Conservation (phyloP, 176 grass and related monocot species). For the Avena eriantha region DNA sequence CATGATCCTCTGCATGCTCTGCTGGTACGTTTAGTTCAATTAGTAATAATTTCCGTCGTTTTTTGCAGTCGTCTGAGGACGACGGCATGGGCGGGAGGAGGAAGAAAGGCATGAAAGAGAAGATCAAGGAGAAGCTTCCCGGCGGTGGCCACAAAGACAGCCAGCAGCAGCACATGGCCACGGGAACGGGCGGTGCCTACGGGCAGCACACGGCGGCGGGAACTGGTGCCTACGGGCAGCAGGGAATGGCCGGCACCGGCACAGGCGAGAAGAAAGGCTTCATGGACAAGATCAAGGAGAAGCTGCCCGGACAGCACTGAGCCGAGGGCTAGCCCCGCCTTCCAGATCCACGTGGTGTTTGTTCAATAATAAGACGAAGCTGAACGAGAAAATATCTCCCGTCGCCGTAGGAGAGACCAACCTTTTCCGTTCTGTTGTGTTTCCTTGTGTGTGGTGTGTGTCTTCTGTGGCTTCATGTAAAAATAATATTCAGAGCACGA, state of each 20-base stretch:
- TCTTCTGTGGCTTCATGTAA: not conserved
- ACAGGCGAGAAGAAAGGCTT: slow-evolving; percentile 27
- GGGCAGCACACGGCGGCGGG: slow-evolving; percentile 1
- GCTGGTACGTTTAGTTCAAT: too few species aligned
- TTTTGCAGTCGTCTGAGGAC: slow-evolving; percentile 53
- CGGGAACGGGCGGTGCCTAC: not conserved
- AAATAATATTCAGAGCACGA: not conserved
- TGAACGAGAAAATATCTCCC: not conserved
- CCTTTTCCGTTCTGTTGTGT: not conserved
- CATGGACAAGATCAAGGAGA: slow-evolving; percentile 37
- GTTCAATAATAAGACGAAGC: not conserved
- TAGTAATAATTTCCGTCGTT: not conserved
- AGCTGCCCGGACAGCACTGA: slow-evolving; percentile 39
- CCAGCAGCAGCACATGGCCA: slow-evolving; percentile 25
- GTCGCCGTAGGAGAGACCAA: not conserved
- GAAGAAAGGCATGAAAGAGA: slow-evolving; percentile 80
- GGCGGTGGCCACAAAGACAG: slow-evolving; percentile 37
- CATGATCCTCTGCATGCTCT: too few species aligned
- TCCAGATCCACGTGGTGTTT: not conserved
- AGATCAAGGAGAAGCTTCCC: slow-evolving; percentile 74
- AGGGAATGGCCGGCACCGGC: slow-evolving; percentile 1
- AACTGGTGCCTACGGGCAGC: slow-evolving; percentile 30
- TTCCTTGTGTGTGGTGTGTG: not conserved
- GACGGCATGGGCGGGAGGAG: slow-evolving; percentile 63
- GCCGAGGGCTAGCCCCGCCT: not conserved